phyloP scores from a whole-genome alignment of 805 yeast species.

The Ogataea glucozyma region DNA sequence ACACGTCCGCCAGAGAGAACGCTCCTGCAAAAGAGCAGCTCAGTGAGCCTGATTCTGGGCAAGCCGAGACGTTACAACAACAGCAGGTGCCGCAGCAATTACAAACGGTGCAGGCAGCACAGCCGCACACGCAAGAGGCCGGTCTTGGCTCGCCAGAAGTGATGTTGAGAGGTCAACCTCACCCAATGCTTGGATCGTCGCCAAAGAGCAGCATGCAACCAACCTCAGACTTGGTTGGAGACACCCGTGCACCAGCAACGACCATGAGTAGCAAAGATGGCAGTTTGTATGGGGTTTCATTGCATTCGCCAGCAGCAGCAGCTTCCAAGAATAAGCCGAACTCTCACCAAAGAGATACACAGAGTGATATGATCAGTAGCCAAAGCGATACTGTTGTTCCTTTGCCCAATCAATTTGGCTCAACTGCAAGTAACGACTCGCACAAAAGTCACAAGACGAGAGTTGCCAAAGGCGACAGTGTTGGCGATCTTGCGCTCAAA shows the following conservation, averaged over 20 bases:
- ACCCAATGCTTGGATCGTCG: constrained; percentile 6
- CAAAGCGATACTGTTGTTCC: constrained; percentile 24
- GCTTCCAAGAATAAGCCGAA: constrained; percentile 7
- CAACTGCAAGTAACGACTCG: constrained; percentile 17
- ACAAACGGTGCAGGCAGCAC: constrained; percentile 13
- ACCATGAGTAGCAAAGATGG: constrained; percentile 10
- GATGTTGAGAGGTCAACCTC: constrained; percentile 11
- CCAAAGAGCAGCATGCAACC: constrained; percentile 3
- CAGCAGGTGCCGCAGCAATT: constrained; percentile 13
- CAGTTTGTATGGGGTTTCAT: constrained; percentile 9
- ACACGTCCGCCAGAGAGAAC: constrained; percentile 39
- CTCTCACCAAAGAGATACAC: constrained; percentile 18
- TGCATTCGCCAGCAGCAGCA: constrained; percentile 18
- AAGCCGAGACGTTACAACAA: constrained; percentile 12
- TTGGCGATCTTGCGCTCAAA: neutral
- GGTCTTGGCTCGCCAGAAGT: constrained; percentile 4
- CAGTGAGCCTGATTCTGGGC: constrained; percentile 29
- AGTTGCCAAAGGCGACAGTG: neutral
- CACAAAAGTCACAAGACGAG: constrained; percentile 5
- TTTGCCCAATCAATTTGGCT: constrained; percentile 16
- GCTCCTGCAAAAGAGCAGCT: constrained; percentile 3
- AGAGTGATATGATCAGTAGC: constrained; percentile 23
- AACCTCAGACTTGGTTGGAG: too few species aligned
- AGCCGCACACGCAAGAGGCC: constrained; percentile 3
- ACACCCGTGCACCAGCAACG: too few species aligned